A percentile compares a stretch with the other conserved stretches of the same genome.
Conservation (phyloP, 1,139 yeast genomes). For the Trichomonascaceae sp. region DNA sequence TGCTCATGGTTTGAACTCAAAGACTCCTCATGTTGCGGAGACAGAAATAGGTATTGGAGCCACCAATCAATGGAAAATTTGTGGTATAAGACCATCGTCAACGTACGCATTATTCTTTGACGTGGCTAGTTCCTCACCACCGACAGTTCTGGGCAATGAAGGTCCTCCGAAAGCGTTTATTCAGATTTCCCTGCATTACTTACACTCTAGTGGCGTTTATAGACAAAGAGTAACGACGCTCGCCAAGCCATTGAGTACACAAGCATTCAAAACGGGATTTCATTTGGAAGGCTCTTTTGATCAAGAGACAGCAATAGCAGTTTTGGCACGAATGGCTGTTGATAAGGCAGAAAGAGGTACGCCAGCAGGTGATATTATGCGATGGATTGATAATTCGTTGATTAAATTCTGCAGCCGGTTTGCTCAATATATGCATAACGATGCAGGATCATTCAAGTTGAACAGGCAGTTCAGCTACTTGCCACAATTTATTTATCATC, state of each 20-base stretch:
- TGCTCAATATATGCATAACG: slow-evolving; percentile 69
- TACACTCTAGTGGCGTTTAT: slow-evolving; percentile 45
- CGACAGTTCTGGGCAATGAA: slow-evolving; percentile 38
- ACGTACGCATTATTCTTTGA: slow-evolving; percentile 87
- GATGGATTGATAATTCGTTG: slow-evolving; percentile 71
- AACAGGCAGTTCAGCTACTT: slow-evolving; percentile 63
- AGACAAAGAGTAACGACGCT: slow-evolving; percentile 54
- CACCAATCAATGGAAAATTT: slow-evolving; percentile 79
- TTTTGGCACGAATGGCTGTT: slow-evolving; percentile 51
- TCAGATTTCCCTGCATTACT: slow-evolving; percentile 68
- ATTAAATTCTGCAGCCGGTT: slow-evolving; percentile 70
- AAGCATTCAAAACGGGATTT: slow-evolving; percentile 20
- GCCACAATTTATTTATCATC: slow-evolving; percentile 70
- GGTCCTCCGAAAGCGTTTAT: slow-evolving; percentile 37
- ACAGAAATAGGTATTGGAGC: slow-evolving; percentile 92
- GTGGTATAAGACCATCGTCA: slow-evolving; percentile 78
- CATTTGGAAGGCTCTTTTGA: slow-evolving; percentile 43
- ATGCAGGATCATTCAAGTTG: slow-evolving; percentile 60
- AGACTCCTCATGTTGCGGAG: slow-evolving; percentile 67
- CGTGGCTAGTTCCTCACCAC: slow-evolving; percentile 38
- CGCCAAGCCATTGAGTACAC: slow-evolving; percentile 13
- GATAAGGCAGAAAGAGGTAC: slow-evolving; percentile 39
- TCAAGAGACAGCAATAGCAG: slow-evolving; percentile 65
- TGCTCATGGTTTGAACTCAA: slow-evolving; percentile 45
- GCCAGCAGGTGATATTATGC: slow-evolving; percentile 56